Conservation (phyloP, 225 moss, liverwort and hornwort genomes). For the Pleurozium schreberi region DNA sequence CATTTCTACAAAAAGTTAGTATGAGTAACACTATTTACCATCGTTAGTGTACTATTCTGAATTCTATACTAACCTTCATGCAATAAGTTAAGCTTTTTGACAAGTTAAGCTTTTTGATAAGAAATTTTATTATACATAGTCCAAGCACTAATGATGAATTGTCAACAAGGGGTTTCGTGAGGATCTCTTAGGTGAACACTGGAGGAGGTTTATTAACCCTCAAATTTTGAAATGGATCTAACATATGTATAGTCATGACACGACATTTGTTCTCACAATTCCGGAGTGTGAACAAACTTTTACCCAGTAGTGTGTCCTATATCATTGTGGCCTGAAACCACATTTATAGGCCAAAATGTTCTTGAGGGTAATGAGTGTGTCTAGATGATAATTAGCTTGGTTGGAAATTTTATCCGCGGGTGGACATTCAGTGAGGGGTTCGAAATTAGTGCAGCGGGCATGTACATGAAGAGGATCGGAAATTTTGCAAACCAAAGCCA, state of each 20-base stretch:
- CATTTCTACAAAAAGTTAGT: no score
- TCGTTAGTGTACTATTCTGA: no score
- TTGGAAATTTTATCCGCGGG: neutral
- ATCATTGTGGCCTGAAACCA: no score
- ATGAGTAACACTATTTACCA: no score
- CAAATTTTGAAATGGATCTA: neutral
- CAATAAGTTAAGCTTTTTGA: no score
- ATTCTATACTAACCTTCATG: no score
- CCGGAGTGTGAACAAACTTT: no score
- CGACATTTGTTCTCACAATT: neutral
- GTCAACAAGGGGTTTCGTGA: no score
- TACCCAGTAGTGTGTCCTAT: neutral
- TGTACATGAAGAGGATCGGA: neutral
- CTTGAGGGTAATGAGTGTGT: neutral
- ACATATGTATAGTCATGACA: neutral
- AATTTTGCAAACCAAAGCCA: neutral
- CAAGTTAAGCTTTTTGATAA: no score
- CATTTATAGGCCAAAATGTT: neutral
- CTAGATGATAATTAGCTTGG: neutral
- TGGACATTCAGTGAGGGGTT: neutral
- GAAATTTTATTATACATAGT: neutral
- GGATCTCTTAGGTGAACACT: neutral
- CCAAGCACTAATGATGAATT: neutral
- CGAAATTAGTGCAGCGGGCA: neutral
- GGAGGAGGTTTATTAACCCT: neutral